phyloP scores from a whole-genome alignment of 1,284 basidiomycete species.

The Malassezia vespertilionis region DNA sequence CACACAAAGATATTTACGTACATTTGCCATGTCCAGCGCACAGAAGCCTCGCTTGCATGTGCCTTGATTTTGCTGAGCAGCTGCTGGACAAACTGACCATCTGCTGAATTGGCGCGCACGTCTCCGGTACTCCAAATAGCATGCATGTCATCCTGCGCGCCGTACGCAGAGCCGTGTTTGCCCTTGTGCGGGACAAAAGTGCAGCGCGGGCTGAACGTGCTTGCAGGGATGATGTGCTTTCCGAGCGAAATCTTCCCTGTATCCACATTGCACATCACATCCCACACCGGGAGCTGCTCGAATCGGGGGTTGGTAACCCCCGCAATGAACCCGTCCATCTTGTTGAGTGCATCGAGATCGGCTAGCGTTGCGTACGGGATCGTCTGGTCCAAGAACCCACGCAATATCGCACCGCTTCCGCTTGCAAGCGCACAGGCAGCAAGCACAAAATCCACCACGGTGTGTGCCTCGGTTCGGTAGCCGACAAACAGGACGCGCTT shows the following conservation, averaged over 20 bases:
- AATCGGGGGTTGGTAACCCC: slow-evolving; percentile 95
- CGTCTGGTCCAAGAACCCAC: slow-evolving; percentile 71
- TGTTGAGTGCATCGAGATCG: slow-evolving; percentile 77
- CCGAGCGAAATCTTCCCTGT: slow-evolving; percentile 51
- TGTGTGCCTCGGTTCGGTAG: slow-evolving; percentile 79
- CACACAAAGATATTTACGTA: slow-evolving; percentile 65
- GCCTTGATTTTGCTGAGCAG: slow-evolving; percentile 60
- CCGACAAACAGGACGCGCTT: slow-evolving; percentile 91
- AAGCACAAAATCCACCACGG: slow-evolving; percentile 77
- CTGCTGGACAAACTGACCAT: slow-evolving; percentile 84
- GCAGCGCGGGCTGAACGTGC: slow-evolving; percentile 58
- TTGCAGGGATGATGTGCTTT: not conserved
- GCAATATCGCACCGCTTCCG: slow-evolving; percentile 67
- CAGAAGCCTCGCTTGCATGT: slow-evolving; percentile 66
- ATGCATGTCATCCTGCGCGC: too few relatives aligned
- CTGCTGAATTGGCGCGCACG: slow-evolving; percentile 52
- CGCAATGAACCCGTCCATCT: slow-evolving; percentile 78
- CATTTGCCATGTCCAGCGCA: slow-evolving; percentile 67
- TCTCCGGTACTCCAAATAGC: slow-evolving; percentile 14
- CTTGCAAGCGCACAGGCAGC: slow-evolving; percentile 83
- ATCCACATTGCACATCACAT: slow-evolving; percentile 79
- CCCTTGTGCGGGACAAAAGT: slow-evolving; percentile 60
- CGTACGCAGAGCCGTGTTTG: slow-evolving; percentile 13
- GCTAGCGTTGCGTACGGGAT: slow-evolving; percentile 88
- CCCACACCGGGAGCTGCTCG: slow-evolving; percentile 74